Evolutionary conservation across 2,329 filamentous ascomycete genomes (phyloP), one percentile per base, ranked within the genome.

Genomic region (Teratosphaeria epicoccoides): DNA sequence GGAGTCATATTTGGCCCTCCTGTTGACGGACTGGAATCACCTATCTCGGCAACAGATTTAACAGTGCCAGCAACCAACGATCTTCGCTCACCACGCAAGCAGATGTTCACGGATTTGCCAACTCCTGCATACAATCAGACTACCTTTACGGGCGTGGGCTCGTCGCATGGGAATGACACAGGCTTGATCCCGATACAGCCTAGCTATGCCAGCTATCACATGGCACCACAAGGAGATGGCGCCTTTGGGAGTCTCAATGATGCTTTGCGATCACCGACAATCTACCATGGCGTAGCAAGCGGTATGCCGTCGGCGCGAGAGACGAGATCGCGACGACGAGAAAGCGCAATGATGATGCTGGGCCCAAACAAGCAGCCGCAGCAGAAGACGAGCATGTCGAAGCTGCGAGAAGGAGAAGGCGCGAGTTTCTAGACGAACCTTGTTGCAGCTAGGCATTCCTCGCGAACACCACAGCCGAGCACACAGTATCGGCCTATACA

Each of bases 1-100:
- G 79, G 86, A 56, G 80, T 78, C 43, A 91, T 98, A 46, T 98
- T 97, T 65, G 85, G 85, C 20, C 76, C 83, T 45, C 75, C 81
- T 17, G 78, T 85, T 0, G 81, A 84, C 59, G 76, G 60, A 69
- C 75, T 67, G 25, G 64, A 61, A 44, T 68, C 69, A 17, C 65
- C 69, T 46, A 66, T 59, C 67, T 76, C 57, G 2, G 52, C 54
- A 11, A 49, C 52, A 9, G 55, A 52, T 25, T 52, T 26, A 46
- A 49, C 20, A 14, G 20, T 24, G 47, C 44, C 50, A 37, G 46
- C 68, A 23, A 71, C 80, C 11, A 79, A 82, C 50, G 79, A 81
- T 55, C 76, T 83, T 47, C 78, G 81, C 43, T 83, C 80, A 43
- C 81, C 83, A 20, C 76, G 80, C 23, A 77, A 77, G 54, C 82